Base-by-base conservation (phyloP, 768 basidiomycete species). In the Russula olivacea region DNA sequence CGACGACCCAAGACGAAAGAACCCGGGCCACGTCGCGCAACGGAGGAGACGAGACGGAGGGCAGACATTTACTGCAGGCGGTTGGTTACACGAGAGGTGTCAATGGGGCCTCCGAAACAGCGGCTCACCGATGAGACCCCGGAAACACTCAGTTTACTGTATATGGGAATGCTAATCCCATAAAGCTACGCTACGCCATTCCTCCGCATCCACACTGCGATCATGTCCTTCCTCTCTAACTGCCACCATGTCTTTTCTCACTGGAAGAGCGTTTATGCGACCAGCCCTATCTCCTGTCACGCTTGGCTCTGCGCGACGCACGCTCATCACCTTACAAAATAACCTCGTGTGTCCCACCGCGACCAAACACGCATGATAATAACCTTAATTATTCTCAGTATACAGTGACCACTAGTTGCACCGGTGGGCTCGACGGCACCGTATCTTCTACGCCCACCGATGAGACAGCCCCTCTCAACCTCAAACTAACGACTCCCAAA, bases 31-130 rank as follows among this genome's bases (percentile, higher is more conserved):
- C 82, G 84, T 72, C 86, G 83, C 69, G 82, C 80, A 69, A 79
- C 82, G 73, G 84, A 78, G 68, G 85, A 78, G 66, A 87, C 75
- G 66, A 91, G 79, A 74, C 89, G 87, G 69, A 91, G 79, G 58
- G 85, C 83, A 77, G 88, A 85, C 89, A 91, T 91, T 28, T 72
- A 77, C 76, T 72, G 52, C 8, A 21, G 45, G 19, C 40, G 15
- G 56, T 52, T 54, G 10, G 45, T 38, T 23, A 52, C 58, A 28
- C 14, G 34, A 41, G 25, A 19, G 30, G 28, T 15, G 52, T 3
- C 19, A 6, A n/a, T 8, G 55, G 23, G 62, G 34, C 58, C 58
- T 54, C 63, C 36, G 43, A 59, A 43, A 48, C 45, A 8, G 17
- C 2, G 1, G 2, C 7, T 21, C 23, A 19, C 17, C 9, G 28